Evolutionary conservation across 2,329 filamentous ascomycete genomes (phyloP), one percentile per base, ranked within the genome.

Genomic region (Aspergillus calidoustus): DNA sequence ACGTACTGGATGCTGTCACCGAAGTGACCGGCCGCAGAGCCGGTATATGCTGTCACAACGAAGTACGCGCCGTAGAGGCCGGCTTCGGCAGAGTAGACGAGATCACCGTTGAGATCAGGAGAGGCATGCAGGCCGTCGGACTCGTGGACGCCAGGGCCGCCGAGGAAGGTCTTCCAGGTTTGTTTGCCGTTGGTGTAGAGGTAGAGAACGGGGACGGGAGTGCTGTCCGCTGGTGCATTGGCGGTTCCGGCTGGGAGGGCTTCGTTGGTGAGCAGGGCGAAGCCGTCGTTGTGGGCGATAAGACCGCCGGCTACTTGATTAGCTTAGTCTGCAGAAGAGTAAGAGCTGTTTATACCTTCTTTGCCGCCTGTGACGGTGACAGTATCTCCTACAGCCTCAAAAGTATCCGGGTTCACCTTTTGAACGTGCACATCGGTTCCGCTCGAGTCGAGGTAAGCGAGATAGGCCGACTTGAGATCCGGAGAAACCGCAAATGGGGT

Each of bases 401-500:
- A 87, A 7, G 84, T 85, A 3, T 74, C 71, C 2, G 84, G 81
- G 66, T 87, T 78, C 22, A 89, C 77, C 48, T 83, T 78, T 71
- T 87, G 85, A 19, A 89, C 75, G 68, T 87, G 83, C 11, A 88
- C 84, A 56, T 80, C 83, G 3, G 79, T 84, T 51, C 82, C 83
- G 50, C 80, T 84, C 28, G 78, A 75, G 68, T 87, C 85, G 17
- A 88, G 82, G 68, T 88, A 88, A 9, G 86, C 86, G 9, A 88
- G 71, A 70, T 86, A 88, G 13, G 84, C 86, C 4, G 81, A 82
- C 61, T 83, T 83, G 62, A 85, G 85, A 70, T 87, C 81, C 2
- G 86, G 85, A 1, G 86, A 87, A 34, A 87, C 79, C n/a, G 86
- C 81, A 64, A 88, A 88, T 6, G 86, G 86, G 13, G 86, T 88